A percentile compares a stretch with the other conserved stretches of the same genome.
phyloP scores from a whole-genome alignment of 345 rosid genomes.

The Nephelium lappaceum region DNA sequence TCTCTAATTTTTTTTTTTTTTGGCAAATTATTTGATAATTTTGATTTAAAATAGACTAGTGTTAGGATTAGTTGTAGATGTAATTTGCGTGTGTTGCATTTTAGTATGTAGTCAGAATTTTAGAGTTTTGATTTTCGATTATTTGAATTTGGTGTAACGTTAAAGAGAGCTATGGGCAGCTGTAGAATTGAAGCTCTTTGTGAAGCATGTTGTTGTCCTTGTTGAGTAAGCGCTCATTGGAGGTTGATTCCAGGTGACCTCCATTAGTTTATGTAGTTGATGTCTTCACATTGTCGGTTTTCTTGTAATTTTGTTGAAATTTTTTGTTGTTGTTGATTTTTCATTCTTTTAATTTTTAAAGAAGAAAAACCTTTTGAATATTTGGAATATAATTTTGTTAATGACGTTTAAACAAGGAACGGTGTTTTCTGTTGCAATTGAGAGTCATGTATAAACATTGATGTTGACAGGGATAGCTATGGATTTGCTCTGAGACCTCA shows the following conservation, averaged over 20 bases:
- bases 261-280: background rate
- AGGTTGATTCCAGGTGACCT: conserved; percentile 87
- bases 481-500: conserved; percentile 99
- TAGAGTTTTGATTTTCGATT: conserved; percentile 6
- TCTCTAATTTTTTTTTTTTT: background rate
- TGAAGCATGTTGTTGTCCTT: conserved; percentile 95
- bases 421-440: background rate
- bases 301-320: background rate
- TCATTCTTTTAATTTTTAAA: background rate
- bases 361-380: background rate
- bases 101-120: conserved; percentile 22
- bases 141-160: conserved; percentile 32
- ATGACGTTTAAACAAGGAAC: conserved; percentile 4
- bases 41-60: background rate
- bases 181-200: conserved; percentile 45
- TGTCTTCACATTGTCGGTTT: conserved; percentile 9
- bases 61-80: background rate
- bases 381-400: background rate
- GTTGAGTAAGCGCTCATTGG: conserved; percentile 91
- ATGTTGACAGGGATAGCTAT: conserved; percentile 65
- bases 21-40: background rate
- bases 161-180: conserved; percentile 70
- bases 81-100: background rate
- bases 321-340: background rate
- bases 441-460: background rate